A percentile compares a stretch with the other conserved stretches of the same genome.
Conservation (phyloP, 176 grass and related monocot species). For the Cenchrus americanus region DNA sequence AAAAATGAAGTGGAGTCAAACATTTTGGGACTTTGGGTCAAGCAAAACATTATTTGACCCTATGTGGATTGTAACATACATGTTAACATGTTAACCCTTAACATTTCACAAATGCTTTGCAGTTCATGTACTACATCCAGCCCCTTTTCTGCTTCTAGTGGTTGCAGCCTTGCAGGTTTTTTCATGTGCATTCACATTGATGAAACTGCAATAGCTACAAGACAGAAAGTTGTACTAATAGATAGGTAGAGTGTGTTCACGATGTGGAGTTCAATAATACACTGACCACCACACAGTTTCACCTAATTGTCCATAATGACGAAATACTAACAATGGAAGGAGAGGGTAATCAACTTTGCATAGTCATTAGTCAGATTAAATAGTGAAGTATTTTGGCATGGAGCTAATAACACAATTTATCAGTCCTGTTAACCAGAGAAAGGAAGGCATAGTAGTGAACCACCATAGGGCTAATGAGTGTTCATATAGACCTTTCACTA, state of each 20-base stretch:
- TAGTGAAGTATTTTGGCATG: background rate
- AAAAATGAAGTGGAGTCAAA: slow-evolving; percentile 6
- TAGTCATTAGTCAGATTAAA: too few species aligned
- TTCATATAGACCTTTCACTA: background rate
- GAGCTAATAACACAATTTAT: background rate
- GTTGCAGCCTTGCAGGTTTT: background rate
- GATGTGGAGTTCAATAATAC: background rate
- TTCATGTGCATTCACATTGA: background rate
- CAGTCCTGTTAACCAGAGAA: background rate
- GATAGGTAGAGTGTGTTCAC: background rate
- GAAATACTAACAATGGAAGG: too few species aligned
- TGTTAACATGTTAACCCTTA: background rate
- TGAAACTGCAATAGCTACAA: background rate
- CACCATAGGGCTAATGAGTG: background rate
- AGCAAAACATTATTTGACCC: background rate
- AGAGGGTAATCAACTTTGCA: background rate
- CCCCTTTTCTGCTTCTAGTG: background rate
- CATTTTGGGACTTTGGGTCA: background rate
- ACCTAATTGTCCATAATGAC: too few species aligned
- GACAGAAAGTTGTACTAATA: background rate
- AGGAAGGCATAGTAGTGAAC: background rate
- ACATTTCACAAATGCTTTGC: slow-evolving; percentile 31
- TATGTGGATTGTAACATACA: background rate
- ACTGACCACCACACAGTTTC: background rate
- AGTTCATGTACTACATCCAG: slow-evolving; percentile 6